phyloP scores from a whole-genome alignment of 129 eudicot species.

The Mikania micrantha region DNA sequence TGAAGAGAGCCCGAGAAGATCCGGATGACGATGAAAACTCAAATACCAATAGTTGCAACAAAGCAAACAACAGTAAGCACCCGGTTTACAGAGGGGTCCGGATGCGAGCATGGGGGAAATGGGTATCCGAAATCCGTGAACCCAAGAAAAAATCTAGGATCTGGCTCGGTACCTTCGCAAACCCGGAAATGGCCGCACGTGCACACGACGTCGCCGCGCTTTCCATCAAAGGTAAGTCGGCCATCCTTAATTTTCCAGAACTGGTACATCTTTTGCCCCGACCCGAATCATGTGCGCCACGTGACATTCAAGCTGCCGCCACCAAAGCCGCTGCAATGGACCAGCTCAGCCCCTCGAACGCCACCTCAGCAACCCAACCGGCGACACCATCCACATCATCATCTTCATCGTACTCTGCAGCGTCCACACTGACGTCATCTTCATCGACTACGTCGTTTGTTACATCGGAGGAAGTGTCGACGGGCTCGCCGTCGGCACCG shows the following conservation, averaged over 20 bases:
- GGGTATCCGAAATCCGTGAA: conserved; percentile 87
- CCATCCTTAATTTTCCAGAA: conserved; percentile 78
- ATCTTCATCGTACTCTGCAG: conserved; percentile 13
- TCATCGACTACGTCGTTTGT: conserved; percentile 26
- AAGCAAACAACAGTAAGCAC: conserved; percentile 30
- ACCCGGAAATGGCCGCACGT: conserved; percentile 94
- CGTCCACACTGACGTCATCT: conserved; percentile 41
- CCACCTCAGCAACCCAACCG: conserved; percentile 9
- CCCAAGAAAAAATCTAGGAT: conserved; percentile 84
- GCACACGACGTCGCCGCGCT: conserved; percentile 90
- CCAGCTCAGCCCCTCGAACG: conserved; percentile 10
- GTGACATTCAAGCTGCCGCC: conserved; percentile 82
- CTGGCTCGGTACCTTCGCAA: conserved; percentile 83
- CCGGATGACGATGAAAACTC: conserved; percentile 14
- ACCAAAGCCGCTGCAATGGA: conserved; percentile 74
- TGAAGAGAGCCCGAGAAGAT: conserved; percentile 16
- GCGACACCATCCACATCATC: conserved; percentile 28
- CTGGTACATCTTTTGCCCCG: conserved; percentile 55
- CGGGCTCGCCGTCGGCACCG: neutral
- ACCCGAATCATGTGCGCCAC: conserved; percentile 60
- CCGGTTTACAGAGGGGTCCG: conserved; percentile 75
- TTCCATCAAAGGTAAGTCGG: conserved; percentile 54
- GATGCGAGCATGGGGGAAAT: conserved; percentile 88
- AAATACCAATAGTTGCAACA: neutral
- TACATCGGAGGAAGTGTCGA: conserved; percentile 36